phyloP scores from a whole-genome alignment of 306 rosid genomes.

The Cucurbita moschata region DNA sequence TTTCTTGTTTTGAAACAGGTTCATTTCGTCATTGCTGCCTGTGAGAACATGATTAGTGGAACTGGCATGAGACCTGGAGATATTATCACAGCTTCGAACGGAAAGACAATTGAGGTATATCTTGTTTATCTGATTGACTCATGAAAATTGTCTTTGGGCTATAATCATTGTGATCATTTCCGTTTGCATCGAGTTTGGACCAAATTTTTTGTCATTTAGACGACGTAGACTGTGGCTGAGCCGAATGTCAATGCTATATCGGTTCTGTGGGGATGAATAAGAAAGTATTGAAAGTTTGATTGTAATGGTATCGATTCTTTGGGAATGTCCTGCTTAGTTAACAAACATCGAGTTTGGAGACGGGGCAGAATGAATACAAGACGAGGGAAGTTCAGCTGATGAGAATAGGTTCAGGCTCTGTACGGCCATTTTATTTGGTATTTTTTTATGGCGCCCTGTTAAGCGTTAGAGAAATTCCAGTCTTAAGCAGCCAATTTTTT shows the following conservation, averaged over 20 bases:
- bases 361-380: too few relatives aligned
- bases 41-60: conserved; percentile 99
- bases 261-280: not conserved
- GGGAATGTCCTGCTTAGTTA: too few relatives aligned
- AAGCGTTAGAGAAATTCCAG: too few relatives aligned
- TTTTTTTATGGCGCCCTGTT: too few relatives aligned
- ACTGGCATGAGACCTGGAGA: conserved; percentile 99
- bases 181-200: not conserved
- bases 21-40: conserved; percentile 95
- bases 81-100: conserved; percentile 93
- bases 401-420: too few relatives aligned
- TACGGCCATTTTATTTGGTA: too few relatives aligned
- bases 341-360: too few relatives aligned
- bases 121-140: not conserved
- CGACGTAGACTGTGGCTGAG: not conserved
- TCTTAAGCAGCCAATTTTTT: too few relatives aligned
- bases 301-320: not conserved
- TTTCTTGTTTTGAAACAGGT: conserved; percentile 40
- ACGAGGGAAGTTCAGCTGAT: too few relatives aligned
- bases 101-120: conserved; percentile 92
- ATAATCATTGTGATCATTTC: not conserved
- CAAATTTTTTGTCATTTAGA: not conserved
- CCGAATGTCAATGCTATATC: not conserved
- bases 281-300: not conserved
- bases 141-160: not conserved